A percentile compares a stretch with the other conserved stretches of the same genome.
Evolutionary conservation across 352 stramenopile genomes (phyloP).

Genomic region (Nothophytophthora sp.): DNA sequence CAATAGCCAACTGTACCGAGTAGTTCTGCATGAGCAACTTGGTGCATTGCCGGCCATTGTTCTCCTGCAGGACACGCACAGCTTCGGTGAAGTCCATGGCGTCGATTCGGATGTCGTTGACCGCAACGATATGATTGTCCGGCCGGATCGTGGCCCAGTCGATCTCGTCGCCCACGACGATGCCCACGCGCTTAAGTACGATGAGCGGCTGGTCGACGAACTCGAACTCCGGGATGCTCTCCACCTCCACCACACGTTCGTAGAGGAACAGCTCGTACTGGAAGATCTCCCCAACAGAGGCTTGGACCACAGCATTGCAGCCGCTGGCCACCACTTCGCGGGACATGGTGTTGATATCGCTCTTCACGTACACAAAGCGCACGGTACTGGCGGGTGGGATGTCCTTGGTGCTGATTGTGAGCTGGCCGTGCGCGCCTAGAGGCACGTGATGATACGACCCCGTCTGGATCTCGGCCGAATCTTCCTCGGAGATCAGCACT

Average conservation of each 20-base stretch:
- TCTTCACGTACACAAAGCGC: constrained; percentile 87
- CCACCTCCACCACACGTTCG: constrained; percentile 86
- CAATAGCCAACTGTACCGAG: too few species aligned
- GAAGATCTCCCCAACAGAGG: constrained; percentile 86
- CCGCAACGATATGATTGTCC: constrained; percentile 87
- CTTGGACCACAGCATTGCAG: constrained; percentile 83
- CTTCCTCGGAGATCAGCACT: constrained; percentile 74
- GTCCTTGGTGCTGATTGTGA: constrained; percentile 80
- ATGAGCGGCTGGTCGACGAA: constrained; percentile 88
- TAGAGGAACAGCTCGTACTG: constrained; percentile 90
- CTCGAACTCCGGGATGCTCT: constrained; percentile 86
- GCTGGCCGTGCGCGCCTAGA: constrained; percentile 55
- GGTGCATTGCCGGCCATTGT: constrained; percentile 86
- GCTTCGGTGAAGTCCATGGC: constrained; percentile 80
- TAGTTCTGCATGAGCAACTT: constrained; percentile 91
- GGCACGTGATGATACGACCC: constrained; percentile 80
- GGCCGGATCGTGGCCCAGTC: constrained; percentile 79
- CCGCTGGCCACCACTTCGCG: constrained; percentile 82
- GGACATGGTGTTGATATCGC: constrained; percentile 87
- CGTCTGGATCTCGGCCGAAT: constrained; percentile 73
- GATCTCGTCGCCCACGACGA: constrained; percentile 71
- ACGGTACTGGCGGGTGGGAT: constrained; percentile 66
- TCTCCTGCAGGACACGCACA: constrained; percentile 80
- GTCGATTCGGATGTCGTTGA: constrained; percentile 88
- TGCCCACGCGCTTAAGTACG: constrained; percentile 84